phyloP scores from a whole-genome alignment of 495 filamentous ascomycete species.

The Penicillium verhagenii region DNA sequence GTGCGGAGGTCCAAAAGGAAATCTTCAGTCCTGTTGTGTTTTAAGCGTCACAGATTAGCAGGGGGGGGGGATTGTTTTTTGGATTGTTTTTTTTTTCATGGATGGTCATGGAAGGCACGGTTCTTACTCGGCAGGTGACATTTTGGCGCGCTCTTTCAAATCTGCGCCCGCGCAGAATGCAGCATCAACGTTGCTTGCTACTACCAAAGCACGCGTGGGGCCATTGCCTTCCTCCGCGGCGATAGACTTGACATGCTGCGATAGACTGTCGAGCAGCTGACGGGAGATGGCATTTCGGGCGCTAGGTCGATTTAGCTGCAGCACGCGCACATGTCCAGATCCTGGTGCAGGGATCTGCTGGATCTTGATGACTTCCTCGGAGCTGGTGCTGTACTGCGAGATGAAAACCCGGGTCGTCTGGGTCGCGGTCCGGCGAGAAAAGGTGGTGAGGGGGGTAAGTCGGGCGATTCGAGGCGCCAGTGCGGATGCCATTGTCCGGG shows the following conservation, averaged over 20 bases:
- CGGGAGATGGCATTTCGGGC: conserved; percentile 89
- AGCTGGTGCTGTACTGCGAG: conserved; percentile 37
- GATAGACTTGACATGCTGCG: conserved; percentile 65
- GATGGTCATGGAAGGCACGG: background rate
- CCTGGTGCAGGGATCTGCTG: conserved; percentile 74
- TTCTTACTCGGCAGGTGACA: conserved; percentile 66
- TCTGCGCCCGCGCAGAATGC: conserved; percentile 95
- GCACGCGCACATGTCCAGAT: conserved; percentile 79
- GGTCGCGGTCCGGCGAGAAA: conserved; percentile 18
- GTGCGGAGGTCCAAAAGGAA: conserved; percentile 75
- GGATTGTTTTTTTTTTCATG: no score
- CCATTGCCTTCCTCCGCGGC: conserved; percentile 63
- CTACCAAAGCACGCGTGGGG: conserved; percentile 70
- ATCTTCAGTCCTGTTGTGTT: conserved; percentile 55
- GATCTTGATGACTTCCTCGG: conserved; percentile 61
- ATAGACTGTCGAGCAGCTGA: conserved; percentile 67
- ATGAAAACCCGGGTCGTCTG: conserved; percentile 29
- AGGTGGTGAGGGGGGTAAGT: conserved; percentile 20
- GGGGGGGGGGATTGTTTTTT: no score
- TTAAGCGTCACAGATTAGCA: conserved; percentile 3
- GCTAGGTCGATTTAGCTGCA: conserved; percentile 79
- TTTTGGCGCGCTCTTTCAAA: conserved; percentile 77
- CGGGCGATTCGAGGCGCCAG: conserved; percentile 36
- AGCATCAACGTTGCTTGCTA: conserved; percentile 73
- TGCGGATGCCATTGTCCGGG: conserved; percentile 16